A percentile compares a stretch with the other conserved stretches of the same genome.
phyloP scores from a whole-genome alignment of 1,284 basidiomycete genomes.

The Apiotrichum mycotoxinovorans region DNA sequence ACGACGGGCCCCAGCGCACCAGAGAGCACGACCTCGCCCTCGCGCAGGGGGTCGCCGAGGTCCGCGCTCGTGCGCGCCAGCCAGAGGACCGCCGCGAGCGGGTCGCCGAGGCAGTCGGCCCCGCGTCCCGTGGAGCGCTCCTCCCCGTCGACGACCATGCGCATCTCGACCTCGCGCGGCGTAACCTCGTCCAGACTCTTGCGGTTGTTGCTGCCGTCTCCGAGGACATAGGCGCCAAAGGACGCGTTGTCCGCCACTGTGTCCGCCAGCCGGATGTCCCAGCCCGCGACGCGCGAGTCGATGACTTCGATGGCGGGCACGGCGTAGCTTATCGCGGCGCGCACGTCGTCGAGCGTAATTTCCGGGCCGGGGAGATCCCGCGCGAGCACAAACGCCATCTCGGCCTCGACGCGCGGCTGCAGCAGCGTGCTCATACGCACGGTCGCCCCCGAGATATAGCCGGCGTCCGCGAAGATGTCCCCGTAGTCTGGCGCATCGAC shows the following conservation, averaged over 20 bases:
- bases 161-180: no score
- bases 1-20: background rate
- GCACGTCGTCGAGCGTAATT: background rate
- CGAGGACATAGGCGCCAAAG: background rate
- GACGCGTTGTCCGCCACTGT: slow-evolving; percentile 1
- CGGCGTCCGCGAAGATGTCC: no score
- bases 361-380: background rate
- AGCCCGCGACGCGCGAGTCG: background rate
- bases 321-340: background rate
- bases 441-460: background rate
- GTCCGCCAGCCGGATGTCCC: slow-evolving; percentile 2
- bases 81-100: slow-evolving; percentile 1
- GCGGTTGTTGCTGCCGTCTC: background rate
- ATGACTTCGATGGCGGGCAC: background rate
- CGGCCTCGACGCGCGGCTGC: slow-evolving; percentile 1
- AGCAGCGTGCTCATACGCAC: background rate
- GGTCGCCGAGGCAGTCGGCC: slow-evolving; percentile 1
- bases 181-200: no score
- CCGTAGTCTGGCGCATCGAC: background rate
- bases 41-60: slow-evolving; percentile 1
- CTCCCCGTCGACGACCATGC: background rate
- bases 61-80: background rate
- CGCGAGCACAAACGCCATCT: background rate
- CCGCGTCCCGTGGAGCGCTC: background rate
- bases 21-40: background rate